Conservation (phyloP, 306 rosid species). For the Elaeagnus macrophylla region DNA sequence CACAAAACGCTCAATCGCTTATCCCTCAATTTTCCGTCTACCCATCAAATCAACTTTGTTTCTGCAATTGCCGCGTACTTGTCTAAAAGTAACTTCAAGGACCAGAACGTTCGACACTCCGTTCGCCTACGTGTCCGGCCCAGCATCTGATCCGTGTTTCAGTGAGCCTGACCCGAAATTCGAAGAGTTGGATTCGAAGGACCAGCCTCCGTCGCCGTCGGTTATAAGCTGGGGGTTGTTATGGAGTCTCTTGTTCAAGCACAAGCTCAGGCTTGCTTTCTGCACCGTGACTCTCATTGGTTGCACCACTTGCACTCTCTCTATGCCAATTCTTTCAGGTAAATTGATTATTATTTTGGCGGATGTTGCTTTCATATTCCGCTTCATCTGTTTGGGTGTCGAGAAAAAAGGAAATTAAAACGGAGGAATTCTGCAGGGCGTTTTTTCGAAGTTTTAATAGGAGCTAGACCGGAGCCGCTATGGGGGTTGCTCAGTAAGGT, state of each 20-base stretch:
- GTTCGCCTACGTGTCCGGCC: slow-evolving; percentile 66
- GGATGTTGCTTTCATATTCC: neutral
- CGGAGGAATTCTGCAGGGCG: slow-evolving; percentile 33
- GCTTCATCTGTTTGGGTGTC: slow-evolving; percentile 1
- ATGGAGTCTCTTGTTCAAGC: slow-evolving; percentile 46
- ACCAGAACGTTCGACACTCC: slow-evolving; percentile 9
- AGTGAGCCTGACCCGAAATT: slow-evolving; percentile 42
- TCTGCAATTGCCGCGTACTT: slow-evolving; percentile 21
- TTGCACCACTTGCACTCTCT: slow-evolving; percentile 75
- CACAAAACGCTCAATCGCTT: slow-evolving; percentile 14
- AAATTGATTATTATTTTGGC: neutral
- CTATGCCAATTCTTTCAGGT: slow-evolving; percentile 91
- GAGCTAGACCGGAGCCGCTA: slow-evolving; percentile 73
- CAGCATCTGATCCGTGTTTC: slow-evolving; percentile 61
- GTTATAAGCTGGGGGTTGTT: slow-evolving; percentile 49
- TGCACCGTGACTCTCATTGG: slow-evolving; percentile 49
- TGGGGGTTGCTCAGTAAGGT: slow-evolving; percentile 77
- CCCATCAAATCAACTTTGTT: slow-evolving; percentile 13
- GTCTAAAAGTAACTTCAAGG: slow-evolving; percentile 1
- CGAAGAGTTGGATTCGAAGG: slow-evolving; percentile 18
- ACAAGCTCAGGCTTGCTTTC: slow-evolving; percentile 50
- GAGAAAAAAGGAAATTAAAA: neutral
- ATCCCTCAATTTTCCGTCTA: slow-evolving; percentile 10
- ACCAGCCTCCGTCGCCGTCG: slow-evolving; percentile 20
- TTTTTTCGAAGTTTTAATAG: slow-evolving; percentile 78